These are phyloP conservation scores for Monosporascus sp. DNA, from an alignment of 2,329 filamentous ascomycete genomes.

Conservation along the genomic window DNA sequence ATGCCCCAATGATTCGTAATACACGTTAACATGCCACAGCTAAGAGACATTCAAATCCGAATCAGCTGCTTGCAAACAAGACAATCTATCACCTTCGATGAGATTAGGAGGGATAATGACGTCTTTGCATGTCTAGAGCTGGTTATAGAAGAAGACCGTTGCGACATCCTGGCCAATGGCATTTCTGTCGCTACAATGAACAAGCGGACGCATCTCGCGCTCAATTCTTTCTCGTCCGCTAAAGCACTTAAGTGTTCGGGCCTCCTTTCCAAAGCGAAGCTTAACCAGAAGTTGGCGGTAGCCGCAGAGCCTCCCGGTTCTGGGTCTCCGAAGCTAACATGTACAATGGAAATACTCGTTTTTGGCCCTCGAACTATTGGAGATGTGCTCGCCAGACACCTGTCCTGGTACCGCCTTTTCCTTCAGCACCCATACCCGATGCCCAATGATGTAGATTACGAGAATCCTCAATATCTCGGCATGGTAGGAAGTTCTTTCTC, in stretches of 20 bases:
- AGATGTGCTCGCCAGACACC: constrained; percentile 5
- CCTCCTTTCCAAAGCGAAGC: neutral
- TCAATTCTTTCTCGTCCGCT: neutral
- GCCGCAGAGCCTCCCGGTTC: neutral
- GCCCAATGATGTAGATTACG: constrained; percentile 6
- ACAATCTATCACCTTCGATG: constrained; percentile 1
- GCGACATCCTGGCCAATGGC: neutral
- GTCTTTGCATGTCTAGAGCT: neutral
- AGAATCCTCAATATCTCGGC: constrained; percentile 16
- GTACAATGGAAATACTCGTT: constrained; percentile 1
- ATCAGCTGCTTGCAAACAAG: neutral
- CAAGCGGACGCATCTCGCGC: constrained; percentile 1
- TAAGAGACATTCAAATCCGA: constrained; percentile 4
- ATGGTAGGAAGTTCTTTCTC: constrained; percentile 2
- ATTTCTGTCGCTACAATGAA: neutral
- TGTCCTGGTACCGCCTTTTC: constrained; percentile 8
- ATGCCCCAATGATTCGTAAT: neutral
- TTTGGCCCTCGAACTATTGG: constrained; percentile 6
- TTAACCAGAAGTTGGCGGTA: neutral
- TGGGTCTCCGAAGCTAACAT: neutral
- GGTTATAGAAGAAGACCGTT: neutral
- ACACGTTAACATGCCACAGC: constrained; percentile 1
- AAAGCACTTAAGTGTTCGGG: neutral
- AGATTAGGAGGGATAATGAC: neutral
- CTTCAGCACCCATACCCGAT: constrained; percentile 12